phyloP scores from a whole-genome alignment of 768 basidiomycete species.

The Russula sp. region DNA sequence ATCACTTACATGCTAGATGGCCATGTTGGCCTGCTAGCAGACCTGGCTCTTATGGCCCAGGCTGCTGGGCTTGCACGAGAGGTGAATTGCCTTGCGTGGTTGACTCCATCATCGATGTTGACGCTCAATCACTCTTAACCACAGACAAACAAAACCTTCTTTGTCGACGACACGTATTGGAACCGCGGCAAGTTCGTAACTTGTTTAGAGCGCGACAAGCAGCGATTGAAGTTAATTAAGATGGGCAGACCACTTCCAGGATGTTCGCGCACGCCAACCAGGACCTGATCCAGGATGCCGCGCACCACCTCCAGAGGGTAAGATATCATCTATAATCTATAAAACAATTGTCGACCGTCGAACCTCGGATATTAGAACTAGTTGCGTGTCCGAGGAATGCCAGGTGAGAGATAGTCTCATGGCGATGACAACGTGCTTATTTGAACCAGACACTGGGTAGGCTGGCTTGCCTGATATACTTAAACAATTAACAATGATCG shows the following conservation, averaged over 20 bases:
- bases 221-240: constrained; percentile 36
- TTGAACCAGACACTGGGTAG: constrained; percentile 59
- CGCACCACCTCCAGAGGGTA: constrained; percentile 63
- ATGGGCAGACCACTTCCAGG: constrained; percentile 66
- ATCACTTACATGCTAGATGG: constrained; percentile 74
- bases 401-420: constrained; percentile 44
- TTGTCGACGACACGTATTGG: constrained; percentile 70
- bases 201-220: not conserved
- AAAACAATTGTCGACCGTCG: constrained; percentile 9
- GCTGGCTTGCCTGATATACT: constrained; percentile 15
- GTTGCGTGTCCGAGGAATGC: constrained; percentile 71
- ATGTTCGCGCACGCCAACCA: constrained; percentile 49
- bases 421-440: constrained; percentile 23
- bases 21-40: constrained; percentile 59
- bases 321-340: constrained; percentile 18
- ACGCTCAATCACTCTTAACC: not conserved
- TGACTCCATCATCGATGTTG: constrained; percentile 1
- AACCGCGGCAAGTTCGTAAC: constrained; percentile 61
- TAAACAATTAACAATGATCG: not conserved
- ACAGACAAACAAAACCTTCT: constrained; percentile 61
- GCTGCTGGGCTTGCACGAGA: constrained; percentile 63
- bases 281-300: constrained; percentile 64
- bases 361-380: constrained; percentile 44
- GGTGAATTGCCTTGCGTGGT: constrained; percentile 39
- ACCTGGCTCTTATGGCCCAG: constrained; percentile 66